Evolutionary conservation across 2,329 filamentous ascomycete species (phyloP), one percentile per base, ranked within the genome.

Genomic region (Aspergillus fumigatus): DNA sequence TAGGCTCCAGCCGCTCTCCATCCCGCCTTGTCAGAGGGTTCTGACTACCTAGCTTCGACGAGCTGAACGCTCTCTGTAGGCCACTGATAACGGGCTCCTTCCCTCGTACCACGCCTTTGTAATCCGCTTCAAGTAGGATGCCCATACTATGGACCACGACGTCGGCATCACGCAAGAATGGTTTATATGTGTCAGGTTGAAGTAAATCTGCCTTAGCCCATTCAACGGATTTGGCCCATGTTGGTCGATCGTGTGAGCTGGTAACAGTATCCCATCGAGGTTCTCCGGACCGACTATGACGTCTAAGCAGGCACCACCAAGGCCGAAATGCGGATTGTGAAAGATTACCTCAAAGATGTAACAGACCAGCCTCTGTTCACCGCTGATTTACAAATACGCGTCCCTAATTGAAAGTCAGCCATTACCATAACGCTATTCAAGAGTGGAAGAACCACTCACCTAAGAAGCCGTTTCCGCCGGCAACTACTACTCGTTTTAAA

Each of bases 131-230:
- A 9, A 99, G 84, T 19, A 99, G 82, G 66, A 99, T 97, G 9
- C 94, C 94, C 88, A 97, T 92, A 68, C 84, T 91, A 80, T 99
- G 94, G 49, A 99, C 88, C 26, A 97, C 92, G 55, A 87, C 92
- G 72, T 91, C 85, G 59, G 92, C 90, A 55, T 84, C 85, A 63
- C 85, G 83, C 59, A 99, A 84, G 50, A 93, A 84, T 0, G 87
- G 79, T 8, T 83, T 84, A 77, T 97, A 99, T 19, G 89, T 89
- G 0, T 83, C 79, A 0, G 94, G 93, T 58, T 88, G 84, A 59
- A 99, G 84, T 64, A 97, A 88, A 75, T 97, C 90, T 67, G 88
- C 93, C 62, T 87, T 87, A 65, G 91, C 88, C 94, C 94, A 97
- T 60, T 85, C 83, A 4, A 99, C 90, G 50, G 86, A 85, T 66